phyloP scores from a whole-genome alignment of 768 basidiomycete species.

The Saitozyma podzolica region DNA sequence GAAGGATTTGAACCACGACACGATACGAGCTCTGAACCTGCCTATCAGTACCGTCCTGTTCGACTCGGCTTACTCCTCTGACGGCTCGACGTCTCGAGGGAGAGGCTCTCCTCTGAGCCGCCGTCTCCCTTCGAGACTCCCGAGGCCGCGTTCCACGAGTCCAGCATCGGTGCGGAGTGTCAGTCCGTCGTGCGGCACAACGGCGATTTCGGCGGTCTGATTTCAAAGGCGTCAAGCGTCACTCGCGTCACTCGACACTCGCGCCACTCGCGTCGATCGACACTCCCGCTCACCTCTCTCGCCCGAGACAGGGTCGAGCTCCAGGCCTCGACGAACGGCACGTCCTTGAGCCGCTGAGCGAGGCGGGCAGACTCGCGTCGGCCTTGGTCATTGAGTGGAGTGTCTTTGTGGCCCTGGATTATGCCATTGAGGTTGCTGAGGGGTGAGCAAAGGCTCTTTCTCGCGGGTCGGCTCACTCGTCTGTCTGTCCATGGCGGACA shows the following conservation, averaged over 20 bases:
- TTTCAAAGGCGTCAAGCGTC: neutral
- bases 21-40: slow-evolving; percentile 20
- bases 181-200: slow-evolving; percentile 20
- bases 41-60: neutral
- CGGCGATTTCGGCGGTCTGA: slow-evolving; percentile 35
- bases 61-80: slow-evolving; percentile 17
- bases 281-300: slow-evolving; percentile 57
- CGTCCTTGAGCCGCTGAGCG: slow-evolving; percentile 47
- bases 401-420: slow-evolving; percentile 51
- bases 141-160: slow-evolving; percentile 31
- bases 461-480: slow-evolving; percentile 23
- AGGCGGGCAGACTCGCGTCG: slow-evolving; percentile 36
- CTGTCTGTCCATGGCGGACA: slow-evolving; percentile 43
- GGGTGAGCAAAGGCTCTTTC: neutral
- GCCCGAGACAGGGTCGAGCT: slow-evolving; percentile 75
- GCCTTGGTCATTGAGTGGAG: slow-evolving; percentile 44
- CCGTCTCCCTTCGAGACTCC: slow-evolving; percentile 28
- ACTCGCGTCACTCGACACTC: neutral
- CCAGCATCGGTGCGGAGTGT: slow-evolving; percentile 16
- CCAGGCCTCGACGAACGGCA: slow-evolving; percentile 64
- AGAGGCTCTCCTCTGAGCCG: slow-evolving; percentile 19
- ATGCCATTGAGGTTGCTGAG: slow-evolving; percentile 38
- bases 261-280: neutral
- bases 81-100: slow-evolving; percentile 29
- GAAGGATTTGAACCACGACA: slow-evolving; percentile 27